Evolutionary conservation across 2,329 filamentous ascomycete species (phyloP), one percentile per base, ranked within the genome.

Genomic region (Nothomitra cinnamomea): DNA sequence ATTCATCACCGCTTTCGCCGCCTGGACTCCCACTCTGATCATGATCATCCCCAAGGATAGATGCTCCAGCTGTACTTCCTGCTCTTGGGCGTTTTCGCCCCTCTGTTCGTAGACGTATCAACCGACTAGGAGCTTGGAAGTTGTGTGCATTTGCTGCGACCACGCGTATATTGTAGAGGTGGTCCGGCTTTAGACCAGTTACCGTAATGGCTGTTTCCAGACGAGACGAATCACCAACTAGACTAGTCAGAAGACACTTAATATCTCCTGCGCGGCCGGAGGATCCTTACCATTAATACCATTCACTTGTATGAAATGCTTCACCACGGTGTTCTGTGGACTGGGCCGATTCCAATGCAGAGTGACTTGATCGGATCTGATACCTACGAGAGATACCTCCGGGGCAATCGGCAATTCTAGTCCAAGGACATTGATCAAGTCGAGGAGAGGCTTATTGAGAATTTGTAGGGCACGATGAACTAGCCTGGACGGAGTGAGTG

Each of bases 341-440:
- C 79, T 78, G 0, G 86, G 83, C 56, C 82, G 78, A 57, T 88
- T 87, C 92, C 92, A 98, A 66, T 89, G 88, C 43, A 98, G 75
- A 28, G 89, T 85, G 32, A 94, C 85, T 54, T 88, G 86, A 65
- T 94, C 86, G 25, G 86, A 77, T 60, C 84, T 85, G 61, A 98
- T 92, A 58, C 85, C 87, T 54, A 90, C 87, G 35, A 98, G 79
- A 52, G 88, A 94, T 41, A 96, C 85, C 64, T 89, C 82, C 52
- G 92, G 92, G 22, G 87, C 77, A 57, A 88, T 83, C 57, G 92
- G 92, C 52, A 98, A 90, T 64, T 98, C 92, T 65, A 96, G 82
- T 56, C 90, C 89, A 49, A 98, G 80, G 51, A 95, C 86, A 60
- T 82, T 82, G 61, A 96, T 89, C 49, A 98, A 79, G 58, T 94